Conservation (phyloP, 2,329 filamentous ascomycete species). For the Setomelanomma holmii region DNA sequence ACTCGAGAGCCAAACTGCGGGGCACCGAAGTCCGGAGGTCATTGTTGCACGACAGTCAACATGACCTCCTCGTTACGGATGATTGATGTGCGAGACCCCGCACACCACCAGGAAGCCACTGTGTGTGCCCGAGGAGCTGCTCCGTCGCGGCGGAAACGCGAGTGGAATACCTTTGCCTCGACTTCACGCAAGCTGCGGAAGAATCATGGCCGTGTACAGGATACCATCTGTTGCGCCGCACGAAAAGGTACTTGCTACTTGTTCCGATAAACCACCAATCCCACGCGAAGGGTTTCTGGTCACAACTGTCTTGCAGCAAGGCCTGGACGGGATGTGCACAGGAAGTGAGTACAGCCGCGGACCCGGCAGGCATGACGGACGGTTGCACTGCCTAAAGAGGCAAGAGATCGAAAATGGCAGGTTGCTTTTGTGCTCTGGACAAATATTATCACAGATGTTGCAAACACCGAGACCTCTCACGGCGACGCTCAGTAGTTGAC, state of each 20-base stretch:
- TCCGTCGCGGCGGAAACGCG: background rate
- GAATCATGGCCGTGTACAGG: conserved; percentile 1
- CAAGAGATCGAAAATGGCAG: background rate
- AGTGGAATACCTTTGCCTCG: background rate
- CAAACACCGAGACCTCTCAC: background rate
- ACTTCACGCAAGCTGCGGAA: background rate
- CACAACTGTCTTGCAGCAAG: background rate
- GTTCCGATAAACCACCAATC: conserved; percentile 2
- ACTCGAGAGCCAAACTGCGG: background rate
- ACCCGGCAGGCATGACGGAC: background rate
- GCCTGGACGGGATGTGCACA: conserved; percentile 2
- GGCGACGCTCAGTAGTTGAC: background rate
- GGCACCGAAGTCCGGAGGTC: background rate
- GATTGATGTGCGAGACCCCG: background rate
- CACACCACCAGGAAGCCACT: background rate
- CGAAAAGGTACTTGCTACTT: background rate
- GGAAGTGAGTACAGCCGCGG: background rate
- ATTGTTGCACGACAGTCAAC: background rate
- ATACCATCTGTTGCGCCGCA: background rate
- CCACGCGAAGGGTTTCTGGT: background rate
- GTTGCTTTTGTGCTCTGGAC: background rate
- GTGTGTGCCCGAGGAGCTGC: background rate
- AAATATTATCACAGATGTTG: background rate
- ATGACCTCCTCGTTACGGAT: background rate
- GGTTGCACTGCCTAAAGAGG: conserved; percentile 4